Conservation (phyloP, 768 basidiomycete species). For the Pleurotus sapidus region DNA sequence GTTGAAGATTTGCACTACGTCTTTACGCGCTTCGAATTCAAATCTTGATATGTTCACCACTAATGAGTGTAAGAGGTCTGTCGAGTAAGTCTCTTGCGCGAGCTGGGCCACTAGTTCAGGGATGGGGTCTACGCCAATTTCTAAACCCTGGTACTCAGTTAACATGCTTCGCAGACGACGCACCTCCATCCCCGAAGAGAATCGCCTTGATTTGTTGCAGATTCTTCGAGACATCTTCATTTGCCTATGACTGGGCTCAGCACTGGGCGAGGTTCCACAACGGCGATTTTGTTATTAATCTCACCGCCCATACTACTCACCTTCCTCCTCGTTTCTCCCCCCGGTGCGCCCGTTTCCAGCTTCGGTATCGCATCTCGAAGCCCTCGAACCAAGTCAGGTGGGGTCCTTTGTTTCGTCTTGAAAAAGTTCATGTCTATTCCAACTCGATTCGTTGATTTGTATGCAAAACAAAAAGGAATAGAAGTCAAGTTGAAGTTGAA, state of each 20-base stretch:
- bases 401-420: slow-evolving; percentile 86
- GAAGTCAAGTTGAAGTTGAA: not conserved
- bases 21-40: slow-evolving; percentile 92
- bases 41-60: slow-evolving; percentile 81
- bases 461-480: not conserved
- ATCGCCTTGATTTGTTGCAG: slow-evolving; percentile 88
- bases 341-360: slow-evolving; percentile 72
- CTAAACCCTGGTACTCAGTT: slow-evolving; percentile 2
- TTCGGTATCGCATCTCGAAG: slow-evolving; percentile 76
- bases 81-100: slow-evolving; percentile 93
- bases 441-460: not conserved
- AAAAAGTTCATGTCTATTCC: slow-evolving; percentile 81
- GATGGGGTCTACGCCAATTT: slow-evolving; percentile 55
- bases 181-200: slow-evolving; percentile 86
- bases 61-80: slow-evolving; percentile 79
- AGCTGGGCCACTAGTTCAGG: slow-evolving; percentile 93
- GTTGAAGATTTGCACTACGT: slow-evolving; percentile 86
- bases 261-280: no score
- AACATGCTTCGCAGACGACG: slow-evolving; percentile 16
- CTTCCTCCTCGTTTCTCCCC: slow-evolving; percentile 77
- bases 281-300: no score
- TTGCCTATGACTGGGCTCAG: slow-evolving; percentile 49
- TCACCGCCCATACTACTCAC: slow-evolving; percentile 34
- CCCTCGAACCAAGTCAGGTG: slow-evolving; percentile 82
- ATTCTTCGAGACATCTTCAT: slow-evolving; percentile 87